Evolutionary conservation across 208 protist genomes (phyloP), one percentile per base, ranked within the genome.

Genomic region (Acanthamoeba lenticulata): DNA sequence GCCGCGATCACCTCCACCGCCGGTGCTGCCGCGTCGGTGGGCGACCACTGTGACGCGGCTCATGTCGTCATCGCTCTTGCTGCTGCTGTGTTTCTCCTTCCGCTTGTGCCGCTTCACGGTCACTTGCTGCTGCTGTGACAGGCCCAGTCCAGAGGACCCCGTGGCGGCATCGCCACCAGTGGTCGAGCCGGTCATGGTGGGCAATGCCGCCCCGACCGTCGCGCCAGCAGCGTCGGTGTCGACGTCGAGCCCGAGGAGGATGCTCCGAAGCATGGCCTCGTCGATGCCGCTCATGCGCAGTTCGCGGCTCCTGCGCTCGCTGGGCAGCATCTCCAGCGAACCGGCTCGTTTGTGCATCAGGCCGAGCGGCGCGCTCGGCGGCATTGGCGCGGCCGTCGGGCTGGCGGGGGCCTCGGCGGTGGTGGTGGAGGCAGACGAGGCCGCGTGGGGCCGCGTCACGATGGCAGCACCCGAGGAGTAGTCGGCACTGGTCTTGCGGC

Each of bases 11-110:
- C 21, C 52, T 60, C 21, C 52, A 27, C 21, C 21, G 15, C 52
- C 21, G 15, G 52, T 60, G 52, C 11, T 11, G 11, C 52, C 52
- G 52, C 15, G 21, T 11, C 11, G 15, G 52, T 27, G 52, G 52
- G 21, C 11, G 52, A 21, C 32, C 34, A 79, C 36, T 7, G 38
- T 44, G 1, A 19, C 13, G 36, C 36, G 67, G 32, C 34, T 79
- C 67, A 79, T 79, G 67, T 79, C 67, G 67, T 79, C 67, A 7
- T 79, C 67, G 34, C 67, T 79, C 67, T 79, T 79, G 67, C 67
- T 79, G 67, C 11, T 11, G 11, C 21, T 45, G 4, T 27, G 67
- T 36, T 79, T 79, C 36, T 79, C 17, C 67, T 79, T 79, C 36
- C 36, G 67, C 67, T 79, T 79, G 21, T 45, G 67, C 36, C 67